Conservation (phyloP, 2,329 filamentous ascomycete species). For the Cytospora piceae region DNA sequence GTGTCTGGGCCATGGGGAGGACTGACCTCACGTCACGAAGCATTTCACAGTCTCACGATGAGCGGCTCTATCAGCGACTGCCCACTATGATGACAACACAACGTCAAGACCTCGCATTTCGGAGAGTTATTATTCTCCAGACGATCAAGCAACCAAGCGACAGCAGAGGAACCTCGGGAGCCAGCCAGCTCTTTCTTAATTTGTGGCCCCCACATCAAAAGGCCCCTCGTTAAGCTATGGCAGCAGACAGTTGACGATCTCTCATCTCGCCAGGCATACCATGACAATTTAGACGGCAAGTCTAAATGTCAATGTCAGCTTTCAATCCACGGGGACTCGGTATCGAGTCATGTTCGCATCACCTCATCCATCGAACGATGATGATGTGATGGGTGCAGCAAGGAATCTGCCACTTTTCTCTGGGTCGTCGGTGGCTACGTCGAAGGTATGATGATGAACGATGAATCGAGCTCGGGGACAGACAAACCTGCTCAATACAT, state of each 20-base stretch:
- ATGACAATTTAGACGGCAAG: background rate
- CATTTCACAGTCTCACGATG: background rate
- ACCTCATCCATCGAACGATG: conserved; percentile 3
- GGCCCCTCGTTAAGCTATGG: background rate
- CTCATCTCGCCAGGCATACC: conserved; percentile 1
- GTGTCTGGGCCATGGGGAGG: background rate
- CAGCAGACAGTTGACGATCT: background rate
- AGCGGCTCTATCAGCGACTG: background rate
- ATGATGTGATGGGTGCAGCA: conserved; percentile 2
- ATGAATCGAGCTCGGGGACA: background rate
- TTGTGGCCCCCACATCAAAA: background rate
- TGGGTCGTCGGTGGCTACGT: background rate
- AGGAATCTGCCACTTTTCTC: background rate
- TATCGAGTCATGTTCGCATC: background rate
- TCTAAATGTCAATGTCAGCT: background rate
- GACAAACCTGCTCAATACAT: background rate
- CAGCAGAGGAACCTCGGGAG: background rate
- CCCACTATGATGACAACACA: background rate
- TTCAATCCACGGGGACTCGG: background rate
- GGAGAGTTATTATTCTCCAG: background rate
- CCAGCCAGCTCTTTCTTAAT: background rate
- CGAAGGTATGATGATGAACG: background rate
- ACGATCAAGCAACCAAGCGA: background rate
- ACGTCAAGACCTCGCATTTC: background rate
- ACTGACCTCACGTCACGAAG: background rate